Evolutionary conservation across 1,139 yeast species (phyloP).

Genomic region (Dujonia santamariae): DNA sequence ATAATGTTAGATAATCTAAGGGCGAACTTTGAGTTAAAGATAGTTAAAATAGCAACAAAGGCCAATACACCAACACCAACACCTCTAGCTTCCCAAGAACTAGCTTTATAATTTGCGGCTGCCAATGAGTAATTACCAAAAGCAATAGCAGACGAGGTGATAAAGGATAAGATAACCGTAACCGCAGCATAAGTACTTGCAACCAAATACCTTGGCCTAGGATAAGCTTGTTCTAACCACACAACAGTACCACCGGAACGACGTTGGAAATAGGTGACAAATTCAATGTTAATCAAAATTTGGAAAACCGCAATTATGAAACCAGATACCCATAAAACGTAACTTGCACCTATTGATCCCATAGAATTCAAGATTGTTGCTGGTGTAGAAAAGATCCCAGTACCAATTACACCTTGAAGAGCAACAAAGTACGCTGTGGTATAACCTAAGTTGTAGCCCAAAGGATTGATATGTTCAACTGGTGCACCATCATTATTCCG

Average conservation of each 20-base stretch:
- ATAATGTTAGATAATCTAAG: constrained; percentile 31
- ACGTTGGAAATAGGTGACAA: constrained; percentile 32
- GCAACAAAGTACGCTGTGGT: constrained; percentile 29
- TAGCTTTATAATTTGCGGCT: constrained; percentile 32
- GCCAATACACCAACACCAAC: constrained; percentile 35
- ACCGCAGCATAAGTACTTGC: constrained; percentile 44
- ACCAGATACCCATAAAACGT: constrained; percentile 40
- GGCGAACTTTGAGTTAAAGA: constrained; percentile 29
- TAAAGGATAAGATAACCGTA: constrained; percentile 34
- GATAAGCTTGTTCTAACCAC: constrained; percentile 42
- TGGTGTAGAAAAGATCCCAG: constrained; percentile 46
- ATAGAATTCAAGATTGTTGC: constrained; percentile 31
- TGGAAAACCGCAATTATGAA: constrained; percentile 34
- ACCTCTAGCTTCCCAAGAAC: constrained; percentile 43
- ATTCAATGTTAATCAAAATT: constrained; percentile 35
- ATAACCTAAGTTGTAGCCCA: constrained; percentile 35
- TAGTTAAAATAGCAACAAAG: constrained; percentile 24
- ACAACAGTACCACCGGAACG: constrained; percentile 45
- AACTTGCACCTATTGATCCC: constrained; percentile 42
- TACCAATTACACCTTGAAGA: constrained; percentile 43
- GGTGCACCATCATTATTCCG: no score
- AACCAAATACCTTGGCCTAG: constrained; percentile 36
- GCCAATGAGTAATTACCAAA: constrained; percentile 36
- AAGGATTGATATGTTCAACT: constrained; percentile 33
- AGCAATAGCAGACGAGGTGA: constrained; percentile 41